Evolutionary conservation across 371 early-diverging fungal genomes (phyloP).

Genomic region (Mortierella polycephala): DNA sequence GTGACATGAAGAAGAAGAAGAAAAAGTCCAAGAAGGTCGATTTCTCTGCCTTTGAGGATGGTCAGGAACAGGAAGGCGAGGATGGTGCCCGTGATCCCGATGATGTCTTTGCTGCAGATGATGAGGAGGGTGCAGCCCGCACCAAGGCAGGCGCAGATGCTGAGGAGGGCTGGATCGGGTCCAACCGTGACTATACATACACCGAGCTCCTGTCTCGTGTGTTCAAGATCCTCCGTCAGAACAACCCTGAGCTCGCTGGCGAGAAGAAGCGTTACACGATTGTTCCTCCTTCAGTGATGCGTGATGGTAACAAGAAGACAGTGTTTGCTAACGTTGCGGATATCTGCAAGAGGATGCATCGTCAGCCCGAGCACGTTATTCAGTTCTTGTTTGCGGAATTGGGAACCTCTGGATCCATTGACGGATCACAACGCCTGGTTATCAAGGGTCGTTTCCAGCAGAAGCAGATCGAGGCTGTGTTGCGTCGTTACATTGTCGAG

Average conservation of each 20-base stretch:
- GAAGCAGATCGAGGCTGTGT: conserved; percentile 98
- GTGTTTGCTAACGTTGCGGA: conserved; percentile 96
- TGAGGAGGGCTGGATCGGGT: conserved; percentile 88
- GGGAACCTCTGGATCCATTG: conserved; percentile 98
- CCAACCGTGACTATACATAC: conserved; percentile 95
- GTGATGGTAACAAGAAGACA: conserved; percentile 97
- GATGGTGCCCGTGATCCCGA: conserved; percentile 52
- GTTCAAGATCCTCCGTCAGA: conserved; percentile 90
- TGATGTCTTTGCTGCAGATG: conserved; percentile 60
- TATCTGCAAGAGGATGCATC: conserved; percentile 93
- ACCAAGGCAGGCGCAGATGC: conserved; percentile 37
- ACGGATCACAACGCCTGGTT: conserved; percentile 92
- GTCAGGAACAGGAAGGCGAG: conserved; percentile 66
- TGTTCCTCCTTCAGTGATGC: conserved; percentile 90
- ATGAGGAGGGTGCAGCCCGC: conserved; percentile 70
- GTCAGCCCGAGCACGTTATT: conserved; percentile 97
- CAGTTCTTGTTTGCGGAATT: conserved; percentile 98
- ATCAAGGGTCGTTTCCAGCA: conserved; percentile 99
- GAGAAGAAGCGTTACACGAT: conserved; percentile 94
- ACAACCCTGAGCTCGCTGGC: conserved; percentile 95
- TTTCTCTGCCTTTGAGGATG: conserved; percentile 86
- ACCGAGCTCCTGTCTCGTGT: conserved; percentile 94
- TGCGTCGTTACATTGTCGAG: conserved; percentile 98
- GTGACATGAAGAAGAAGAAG: conserved; percentile 88
- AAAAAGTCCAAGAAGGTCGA: conserved; percentile 93